These are phyloP conservation scores for Blastobotrys arbuscula DNA, from an alignment of 1,139 yeast genomes.

Conservation along the genomic window DNA sequence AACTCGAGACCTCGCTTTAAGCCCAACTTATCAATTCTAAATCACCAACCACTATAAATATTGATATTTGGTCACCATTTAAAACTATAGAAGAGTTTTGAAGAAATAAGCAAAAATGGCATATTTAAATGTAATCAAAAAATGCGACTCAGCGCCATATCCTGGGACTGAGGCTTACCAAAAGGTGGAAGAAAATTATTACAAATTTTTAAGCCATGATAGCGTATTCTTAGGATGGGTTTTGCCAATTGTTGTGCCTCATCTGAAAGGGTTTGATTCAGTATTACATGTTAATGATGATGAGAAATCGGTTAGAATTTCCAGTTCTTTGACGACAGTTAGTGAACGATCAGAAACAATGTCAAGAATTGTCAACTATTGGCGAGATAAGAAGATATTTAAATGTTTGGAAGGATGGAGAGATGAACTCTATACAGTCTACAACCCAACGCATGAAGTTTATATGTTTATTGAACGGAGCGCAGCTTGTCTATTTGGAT, in stretches of 20 bases:
- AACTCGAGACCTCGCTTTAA: no score
- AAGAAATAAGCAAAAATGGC: constrained; percentile 3
- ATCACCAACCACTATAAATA: not conserved
- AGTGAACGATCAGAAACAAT: constrained; percentile 47
- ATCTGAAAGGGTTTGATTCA: constrained; percentile 33
- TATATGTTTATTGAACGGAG: constrained; percentile 76
- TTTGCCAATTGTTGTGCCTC: constrained; percentile 42
- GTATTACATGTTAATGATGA: constrained; percentile 37
- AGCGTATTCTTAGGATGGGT: constrained; percentile 50
- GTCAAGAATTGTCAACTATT: constrained; percentile 39
- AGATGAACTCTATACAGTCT: constrained; percentile 71
- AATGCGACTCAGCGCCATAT: constrained; percentile 42
- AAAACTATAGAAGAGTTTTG: not conserved
- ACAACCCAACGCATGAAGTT: constrained; percentile 47
- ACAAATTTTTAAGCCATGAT: constrained; percentile 48
- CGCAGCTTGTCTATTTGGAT: constrained; percentile 73
- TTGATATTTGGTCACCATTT: not conserved
- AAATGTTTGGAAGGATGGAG: constrained; percentile 73
- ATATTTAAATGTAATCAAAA: constrained; percentile 35
- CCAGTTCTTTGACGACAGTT: constrained; percentile 37
- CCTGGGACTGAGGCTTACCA: constrained; percentile 8
- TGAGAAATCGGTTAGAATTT: constrained; percentile 37
- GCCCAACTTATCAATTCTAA: no score
- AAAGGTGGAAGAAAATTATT: constrained; percentile 29
- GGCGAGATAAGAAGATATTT: constrained; percentile 41